Evolutionary conservation across 1,284 basidiomycete genomes (phyloP), one percentile per base, ranked within the genome.

Genomic region (Blastosporella zonata): DNA sequence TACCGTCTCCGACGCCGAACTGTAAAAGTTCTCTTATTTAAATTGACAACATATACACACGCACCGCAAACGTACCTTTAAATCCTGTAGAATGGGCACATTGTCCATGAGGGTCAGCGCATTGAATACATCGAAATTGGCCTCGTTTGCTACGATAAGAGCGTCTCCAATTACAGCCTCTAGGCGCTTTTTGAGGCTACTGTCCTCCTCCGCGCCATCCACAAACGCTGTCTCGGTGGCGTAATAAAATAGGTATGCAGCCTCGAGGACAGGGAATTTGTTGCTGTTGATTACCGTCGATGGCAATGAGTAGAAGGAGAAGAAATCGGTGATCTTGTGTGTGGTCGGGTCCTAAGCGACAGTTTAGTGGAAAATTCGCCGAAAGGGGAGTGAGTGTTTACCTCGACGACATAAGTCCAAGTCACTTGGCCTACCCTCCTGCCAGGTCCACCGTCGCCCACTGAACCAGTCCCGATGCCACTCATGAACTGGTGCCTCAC

Each of bases 321-420:
- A 87, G 62, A 96, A 87, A 69, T 99, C 97, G 2, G 95, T 97
- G 60, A 99, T 90, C 49, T 80, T 77, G 50, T 88, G 82, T 4
- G 88, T 89, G 46, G 80, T 70, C 0, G 88, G 87, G 65, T 97
- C 79, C 93, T 97, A 36, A 5, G 47, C 6, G 29, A n/a, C 9
- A 31, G 27, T 18, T 41, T 13, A 58, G 47, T 8, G 34, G 5
- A 9, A 34, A 21, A 9, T 46, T 36, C 43, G 18, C 38, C 34
- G 47, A 20, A 42, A 20, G 20, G 40, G 27, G 2, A 27, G 17
- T 21, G 15, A 10, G 21, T 40, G 21, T 21, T 54, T 59, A 93
- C 93, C 78, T 98, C 95, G 31, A 97, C 89, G 27, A 99, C 96
- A 62, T 97, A 99, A 2, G 90, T 79, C 96, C 96, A 99, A 1